These are phyloP conservation scores for Cladosporium sp. DNA, from an alignment of 2,329 filamentous ascomycete species.

Conservation along the genomic window DNA sequence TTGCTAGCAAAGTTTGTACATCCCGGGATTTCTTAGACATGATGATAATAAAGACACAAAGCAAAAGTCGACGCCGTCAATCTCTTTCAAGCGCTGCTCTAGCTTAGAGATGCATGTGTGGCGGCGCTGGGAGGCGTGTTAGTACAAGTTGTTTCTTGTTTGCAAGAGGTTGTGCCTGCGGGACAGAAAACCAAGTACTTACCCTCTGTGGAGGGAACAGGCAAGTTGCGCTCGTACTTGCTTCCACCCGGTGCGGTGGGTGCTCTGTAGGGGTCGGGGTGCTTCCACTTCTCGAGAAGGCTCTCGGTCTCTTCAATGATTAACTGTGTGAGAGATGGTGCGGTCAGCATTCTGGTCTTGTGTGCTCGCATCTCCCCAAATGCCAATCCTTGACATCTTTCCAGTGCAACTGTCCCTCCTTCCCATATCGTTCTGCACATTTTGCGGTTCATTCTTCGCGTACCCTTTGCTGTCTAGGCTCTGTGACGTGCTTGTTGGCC, in stretches of 20 bases:
- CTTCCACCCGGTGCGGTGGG: constrained; percentile 94
- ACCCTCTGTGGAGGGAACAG: constrained; percentile 76
- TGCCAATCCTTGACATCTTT: neutral
- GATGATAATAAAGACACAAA: neutral
- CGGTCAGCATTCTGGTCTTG: neutral
- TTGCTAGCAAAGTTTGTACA: constrained; percentile 21
- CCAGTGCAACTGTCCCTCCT: neutral
- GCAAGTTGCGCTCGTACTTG: constrained; percentile 93
- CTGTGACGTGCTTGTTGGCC: constrained; percentile 78
- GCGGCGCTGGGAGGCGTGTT: constrained; percentile 41
- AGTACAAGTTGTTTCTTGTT: neutral
- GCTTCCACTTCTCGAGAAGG: constrained; percentile 89
- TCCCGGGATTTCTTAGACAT: neutral
- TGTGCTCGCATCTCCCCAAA: neutral
- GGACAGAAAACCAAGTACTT: constrained; percentile 37
- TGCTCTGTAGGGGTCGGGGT: constrained; percentile 85
- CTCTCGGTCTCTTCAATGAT: constrained; percentile 84
- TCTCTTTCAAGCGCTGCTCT: constrained; percentile 11
- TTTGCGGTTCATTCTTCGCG: constrained; percentile 20
- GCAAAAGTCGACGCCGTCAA: constrained; percentile 13
- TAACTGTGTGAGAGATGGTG: constrained; percentile 49
- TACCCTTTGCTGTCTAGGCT: constrained; percentile 84
- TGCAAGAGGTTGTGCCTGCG: neutral
- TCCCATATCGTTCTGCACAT: neutral
- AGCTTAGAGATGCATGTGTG: constrained; percentile 43